Evolutionary conservation across 345 rosid genomes (phyloP), one percentile per base, ranked within the genome.

Genomic region (Populus euphratica): DNA sequence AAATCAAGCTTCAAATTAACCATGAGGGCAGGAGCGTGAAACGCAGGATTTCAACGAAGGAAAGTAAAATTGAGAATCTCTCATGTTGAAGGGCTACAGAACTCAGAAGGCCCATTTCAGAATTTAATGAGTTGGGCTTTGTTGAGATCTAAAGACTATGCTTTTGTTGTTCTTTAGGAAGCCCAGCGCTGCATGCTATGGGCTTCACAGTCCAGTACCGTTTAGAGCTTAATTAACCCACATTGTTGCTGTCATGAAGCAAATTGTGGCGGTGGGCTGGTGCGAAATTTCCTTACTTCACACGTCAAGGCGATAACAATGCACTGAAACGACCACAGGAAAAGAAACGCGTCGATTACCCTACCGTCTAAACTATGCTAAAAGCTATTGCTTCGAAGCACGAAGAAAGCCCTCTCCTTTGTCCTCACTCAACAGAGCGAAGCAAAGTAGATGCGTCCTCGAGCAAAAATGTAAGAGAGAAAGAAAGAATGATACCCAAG

Each of bases 401-500:
- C 29, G 29, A 23, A 23, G 29, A 10, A 47, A 23, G 64, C 21
- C 20, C 69, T 35, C 16, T 11, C 21, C 0, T 33, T 5, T 17
- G 18, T 65, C n/a, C 8, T 17, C 39, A 65, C 69, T 31, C 69
- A 27, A 65, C 49, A 63, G 39, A 6, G 49, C 36, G 69, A 59
- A 76, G 65, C 56, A 54, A 59, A 76, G 52, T 27, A 54, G 20
- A 35, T 43, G 56, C 67, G 6, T 39, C 62, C 9, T 13, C n/a
- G 16, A 18, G 61, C 16, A 20, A 61, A 77, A 70, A 70, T 43
- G 1, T 2, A 12, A 21, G 6, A 38, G 47, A 68, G 68, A 4
- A 10, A 38, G 71, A 21, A 54, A 54, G 27, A 74, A 73, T 56
- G 61, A 80, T 80, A 63, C 79, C 33, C 79, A 64, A 5, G 59